Base-by-base conservation (phyloP, 2,329 filamentous ascomycete species). In the Beauveria bassiana region DNA sequence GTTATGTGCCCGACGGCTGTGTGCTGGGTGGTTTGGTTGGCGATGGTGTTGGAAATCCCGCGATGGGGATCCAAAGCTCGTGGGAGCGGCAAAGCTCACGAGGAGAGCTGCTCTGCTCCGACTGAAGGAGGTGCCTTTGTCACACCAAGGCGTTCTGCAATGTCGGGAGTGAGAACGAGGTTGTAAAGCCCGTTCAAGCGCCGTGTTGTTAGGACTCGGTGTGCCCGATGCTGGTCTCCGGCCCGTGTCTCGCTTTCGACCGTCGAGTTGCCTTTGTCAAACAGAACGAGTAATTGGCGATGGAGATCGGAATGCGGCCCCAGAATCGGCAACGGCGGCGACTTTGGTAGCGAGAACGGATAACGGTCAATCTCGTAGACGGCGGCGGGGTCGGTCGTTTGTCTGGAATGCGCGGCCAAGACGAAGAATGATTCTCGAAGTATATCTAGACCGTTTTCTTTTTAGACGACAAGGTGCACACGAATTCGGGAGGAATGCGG, bases 301-400 rank as follows among this genome's bases (percentile, higher is more conserved):
- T 3, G 5, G 34, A 22, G 16, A 18, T 22, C 54, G 59, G 59
- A 61, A 61, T 61, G 59, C 59, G 59, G 50, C 43, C 42, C 50
- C 26, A 31, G 28, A 28, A 40, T 53, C 49, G n/a, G 26, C 24
- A 26, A 34, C 24, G 46, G 34, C 31, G 42, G 56, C 24, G 46
- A 59, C 46, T 20, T 38, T 38, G 34, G 55, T n/a, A 20, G 14
- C 42, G 22, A 16, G 16, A 26, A 34, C 9, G 31, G 3, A 52
- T 8, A 38, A 16, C 4, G 46, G 16, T n/a, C 6, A 34, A 26
- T 42, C 46, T 42, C 55, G 43, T 20, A 16, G 45, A 47, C 34
- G 14, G 34, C 34, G 55, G 31, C 45, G 45, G 28, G 16, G n/a
- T 47, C 22, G 54, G 4, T 28, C 14, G 3, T 20, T 3, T 47